Base-by-base conservation (phyloP, 2,329 filamentous ascomycete species). In the Stemphylium vesicarium region DNA sequence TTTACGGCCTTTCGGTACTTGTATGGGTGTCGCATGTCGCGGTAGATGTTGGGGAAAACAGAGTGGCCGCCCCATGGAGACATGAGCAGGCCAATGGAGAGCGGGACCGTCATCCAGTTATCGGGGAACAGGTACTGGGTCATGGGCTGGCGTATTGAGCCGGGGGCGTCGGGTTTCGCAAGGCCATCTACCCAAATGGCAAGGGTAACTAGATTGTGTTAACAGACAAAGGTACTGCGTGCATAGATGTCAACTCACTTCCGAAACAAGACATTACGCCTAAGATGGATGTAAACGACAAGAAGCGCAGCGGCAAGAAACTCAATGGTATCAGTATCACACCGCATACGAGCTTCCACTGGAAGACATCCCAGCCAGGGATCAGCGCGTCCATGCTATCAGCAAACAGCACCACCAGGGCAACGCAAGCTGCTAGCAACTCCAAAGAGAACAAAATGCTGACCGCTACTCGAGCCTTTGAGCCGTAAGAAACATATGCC, bases 381-480 rank as follows among this genome's bases (percentile, higher is more conserved):
- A 97, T 85, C 16, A 98, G 78, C 12, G 91, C 84, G 66, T 91
- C 81, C 65, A 98, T 82, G 39, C 91, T 96, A 77, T 98, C 95
- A n/a, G 91, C 91, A 74, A 98, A 98, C n/a, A 97, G 84, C 16
- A 96, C 91, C 29, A 96, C 85, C 3, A 96, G 82, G 3, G 94
- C 94, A 26, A 98, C 93, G 70, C 91, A 96, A 18, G 92, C 91
- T 7, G 90, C 93, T 29, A 96, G 77, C 22, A 98, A 82, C 75
- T 98, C 94, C 38, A 98, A 74, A 10, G 88, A 92, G 77, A 98
- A 98, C 13, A 98, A 81, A 0, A 96, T 80, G 58, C 92, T 96
- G 7, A 91, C 94, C 26, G 89, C 84, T 31, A 96, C 80, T 32
- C 94, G 88, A 32, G 92, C 94, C 53, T 85, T 88, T 13, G 87